These are phyloP conservation scores for Brasenia schreberi DNA, from an alignment of 164 flowering plant genomes.

Conservation along the genomic window DNA sequence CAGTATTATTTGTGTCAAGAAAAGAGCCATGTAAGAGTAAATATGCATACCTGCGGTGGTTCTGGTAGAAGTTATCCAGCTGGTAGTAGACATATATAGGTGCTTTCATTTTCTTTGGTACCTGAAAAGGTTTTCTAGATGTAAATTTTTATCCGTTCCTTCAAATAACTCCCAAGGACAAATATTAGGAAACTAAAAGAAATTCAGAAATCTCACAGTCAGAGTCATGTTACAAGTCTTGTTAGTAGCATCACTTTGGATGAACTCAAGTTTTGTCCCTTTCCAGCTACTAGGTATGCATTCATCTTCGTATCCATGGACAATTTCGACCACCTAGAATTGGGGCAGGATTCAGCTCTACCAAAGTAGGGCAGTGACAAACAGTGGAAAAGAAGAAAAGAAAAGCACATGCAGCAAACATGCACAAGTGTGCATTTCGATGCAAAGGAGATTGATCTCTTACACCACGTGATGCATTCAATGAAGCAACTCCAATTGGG, in stretches of 20 bases:
- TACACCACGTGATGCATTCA: conserved; percentile 75
- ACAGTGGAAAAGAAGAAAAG: background rate
- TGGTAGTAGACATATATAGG: conserved; percentile 81
- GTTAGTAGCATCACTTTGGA: conserved; percentile 31
- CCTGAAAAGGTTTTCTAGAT: conserved; percentile 1
- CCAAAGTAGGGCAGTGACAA: background rate
- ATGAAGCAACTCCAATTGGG: conserved; percentile 74
- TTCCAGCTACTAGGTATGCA: conserved; percentile 36
- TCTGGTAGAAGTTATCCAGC: conserved; percentile 78
- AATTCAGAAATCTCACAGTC: conserved; percentile 21
- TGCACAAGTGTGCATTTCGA: background rate
- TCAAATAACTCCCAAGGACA: background rate
- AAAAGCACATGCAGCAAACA: background rate
- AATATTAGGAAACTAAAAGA: background rate
- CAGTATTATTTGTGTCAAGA: too few species aligned
- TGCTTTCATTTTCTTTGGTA: conserved; percentile 34
- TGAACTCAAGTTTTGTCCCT: conserved; percentile 25
- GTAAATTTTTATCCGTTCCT: background rate
- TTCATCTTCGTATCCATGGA: conserved; percentile 49
- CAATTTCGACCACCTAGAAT: conserved; percentile 72
- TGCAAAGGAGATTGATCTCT: background rate
- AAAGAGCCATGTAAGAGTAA: background rate
- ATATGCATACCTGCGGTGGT: conserved; percentile 53
- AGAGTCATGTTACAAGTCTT: conserved; percentile 55
- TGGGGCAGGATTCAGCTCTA: conserved; percentile 1